Conservation (phyloP, 164 flowering plant genomes). For the Vitis cinerea region DNA sequence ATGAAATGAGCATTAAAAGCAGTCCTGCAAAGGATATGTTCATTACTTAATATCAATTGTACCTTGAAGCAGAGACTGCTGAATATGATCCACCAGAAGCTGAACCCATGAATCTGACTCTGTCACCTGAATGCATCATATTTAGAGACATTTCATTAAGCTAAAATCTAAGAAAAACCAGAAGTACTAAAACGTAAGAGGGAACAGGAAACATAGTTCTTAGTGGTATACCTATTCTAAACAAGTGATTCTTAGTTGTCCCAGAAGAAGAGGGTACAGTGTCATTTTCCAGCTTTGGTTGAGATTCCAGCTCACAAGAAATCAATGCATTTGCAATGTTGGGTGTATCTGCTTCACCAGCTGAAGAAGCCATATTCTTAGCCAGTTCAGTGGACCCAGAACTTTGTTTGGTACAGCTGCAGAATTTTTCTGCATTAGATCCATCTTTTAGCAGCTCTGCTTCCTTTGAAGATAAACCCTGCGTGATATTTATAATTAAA, state of each 20-base stretch:
- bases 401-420: constrained; percentile 41
- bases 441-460: constrained; percentile 66
- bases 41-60: constrained; percentile 5
- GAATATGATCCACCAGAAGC: constrained; percentile 41
- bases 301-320: constrained; percentile 40
- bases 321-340: constrained; percentile 38
- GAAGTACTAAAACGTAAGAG: not conserved
- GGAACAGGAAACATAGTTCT: not conserved
- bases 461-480: constrained; percentile 78
- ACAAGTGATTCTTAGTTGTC: constrained; percentile 45
- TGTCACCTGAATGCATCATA: constrained; percentile 58
- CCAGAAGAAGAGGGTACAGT: constrained; percentile 35
- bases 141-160: not conserved
- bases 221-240: constrained; percentile 52
- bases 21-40: not conserved
- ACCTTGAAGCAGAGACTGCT: constrained; percentile 61
- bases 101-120: constrained; percentile 58
- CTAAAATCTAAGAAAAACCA: not conserved
- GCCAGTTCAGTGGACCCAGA: constrained; percentile 37
- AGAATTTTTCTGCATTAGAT: constrained; percentile 45
- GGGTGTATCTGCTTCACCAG: constrained; percentile 45
- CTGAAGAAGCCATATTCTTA: constrained; percentile 31
- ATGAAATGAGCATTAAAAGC: not conserved
- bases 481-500: constrained; percentile 12
- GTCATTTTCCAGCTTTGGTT: constrained; percentile 47